phyloP scores from a whole-genome alignment of 2,329 filamentous ascomycete species.

The Phyllachora maydis region DNA sequence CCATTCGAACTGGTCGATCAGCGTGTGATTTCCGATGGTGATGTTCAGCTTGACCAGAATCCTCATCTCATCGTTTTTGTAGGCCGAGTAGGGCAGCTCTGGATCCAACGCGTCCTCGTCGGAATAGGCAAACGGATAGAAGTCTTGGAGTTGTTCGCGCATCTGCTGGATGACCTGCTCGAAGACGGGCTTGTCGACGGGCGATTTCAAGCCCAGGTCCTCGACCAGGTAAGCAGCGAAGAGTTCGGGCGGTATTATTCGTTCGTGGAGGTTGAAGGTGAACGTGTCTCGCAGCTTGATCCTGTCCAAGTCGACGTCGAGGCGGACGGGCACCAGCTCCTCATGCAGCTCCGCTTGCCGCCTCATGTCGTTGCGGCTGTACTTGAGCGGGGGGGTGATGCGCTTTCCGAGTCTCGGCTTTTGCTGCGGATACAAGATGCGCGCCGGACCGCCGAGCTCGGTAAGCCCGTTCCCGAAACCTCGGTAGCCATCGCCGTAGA shows the following conservation, averaged over 20 bases:
- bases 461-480: constrained; percentile 81
- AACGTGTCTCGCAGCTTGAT: constrained; percentile 92
- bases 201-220: constrained; percentile 64
- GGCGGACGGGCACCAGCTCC: constrained; percentile 71
- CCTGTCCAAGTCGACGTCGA: constrained; percentile 93
- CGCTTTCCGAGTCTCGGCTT: constrained; percentile 60
- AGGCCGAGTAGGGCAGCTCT: constrained; percentile 74
- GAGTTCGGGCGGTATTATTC: constrained; percentile 55
- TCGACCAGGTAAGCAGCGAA: constrained; percentile 84
- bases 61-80: constrained; percentile 98
- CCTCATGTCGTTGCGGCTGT: constrained; percentile 60
- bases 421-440: constrained; percentile 60
- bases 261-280: constrained; percentile 94
- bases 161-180: constrained; percentile 48
- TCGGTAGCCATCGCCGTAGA: constrained; percentile 59
- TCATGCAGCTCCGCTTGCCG: constrained; percentile 81
- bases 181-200: constrained; percentile 41
- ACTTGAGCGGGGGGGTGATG: constrained; percentile 50
- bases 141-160: constrained; percentile 78
- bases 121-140: constrained; percentile 77
- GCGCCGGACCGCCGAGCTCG: constrained; percentile 43
- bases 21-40: constrained; percentile 82
- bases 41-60: constrained; percentile 93
- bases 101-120: constrained; percentile 83
- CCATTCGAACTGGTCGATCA: constrained; percentile 98